These are phyloP conservation scores for Pichia nakasei DNA, from an alignment of 805 yeast species.

Conservation along the genomic window DNA sequence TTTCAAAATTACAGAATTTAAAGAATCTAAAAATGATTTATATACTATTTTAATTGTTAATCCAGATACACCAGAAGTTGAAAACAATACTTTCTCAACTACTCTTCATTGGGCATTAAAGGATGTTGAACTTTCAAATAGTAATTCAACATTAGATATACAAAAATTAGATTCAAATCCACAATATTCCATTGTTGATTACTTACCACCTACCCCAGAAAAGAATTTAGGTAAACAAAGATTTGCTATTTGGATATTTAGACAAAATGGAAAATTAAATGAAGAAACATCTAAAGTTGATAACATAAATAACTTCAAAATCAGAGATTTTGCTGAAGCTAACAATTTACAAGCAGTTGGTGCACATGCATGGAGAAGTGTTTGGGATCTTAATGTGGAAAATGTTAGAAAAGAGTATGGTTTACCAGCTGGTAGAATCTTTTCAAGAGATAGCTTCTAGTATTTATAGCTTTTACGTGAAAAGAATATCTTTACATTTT, in stretches of 20 bases:
- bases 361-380: conserved; percentile 85
- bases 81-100: conserved; percentile 58
- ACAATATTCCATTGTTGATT: conserved; percentile 44
- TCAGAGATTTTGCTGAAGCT: conserved; percentile 54
- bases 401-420: conserved; percentile 65
- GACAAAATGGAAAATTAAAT: conserved; percentile 40
- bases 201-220: conserved; percentile 82
- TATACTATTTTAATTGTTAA: conserved; percentile 80
- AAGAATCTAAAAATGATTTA: conserved; percentile 36
- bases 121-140: conserved; percentile 53
- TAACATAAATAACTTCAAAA: conserved; percentile 50
- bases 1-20: conserved; percentile 67
- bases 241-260: conserved; percentile 82
- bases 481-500: too few relatives aligned
- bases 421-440: conserved; percentile 67
- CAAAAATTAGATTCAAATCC: conserved; percentile 28
- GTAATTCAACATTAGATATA: conserved; percentile 47
- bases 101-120: conserved; percentile 69
- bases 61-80: conserved; percentile 83
- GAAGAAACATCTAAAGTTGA: conserved; percentile 15
- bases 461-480: background rate
- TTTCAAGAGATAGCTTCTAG: conserved; percentile 46
- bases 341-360: conserved; percentile 70
- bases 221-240: conserved; percentile 80
- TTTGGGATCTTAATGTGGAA: conserved; percentile 68